Evolutionary conservation across 1,284 basidiomycete species (phyloP), one percentile per base, ranked within the genome.

Genomic region (Amylostereum areolatum): DNA sequence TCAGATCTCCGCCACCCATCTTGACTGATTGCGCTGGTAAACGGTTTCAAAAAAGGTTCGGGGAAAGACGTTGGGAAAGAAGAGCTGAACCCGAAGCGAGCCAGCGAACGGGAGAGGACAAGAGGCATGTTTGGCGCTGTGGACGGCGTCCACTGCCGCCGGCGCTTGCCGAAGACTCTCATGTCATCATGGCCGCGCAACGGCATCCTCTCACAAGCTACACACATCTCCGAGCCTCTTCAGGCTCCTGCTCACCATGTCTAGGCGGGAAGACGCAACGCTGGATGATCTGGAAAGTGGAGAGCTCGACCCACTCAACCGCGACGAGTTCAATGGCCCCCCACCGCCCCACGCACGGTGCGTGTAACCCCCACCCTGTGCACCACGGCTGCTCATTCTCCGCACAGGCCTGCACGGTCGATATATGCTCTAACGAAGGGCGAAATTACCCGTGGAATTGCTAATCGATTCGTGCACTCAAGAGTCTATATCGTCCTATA

Each of bases 1-100:
- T 92, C 68, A 93, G 75, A 66, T 94, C 91, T 57, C 91, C 91
- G 55, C 91, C 91, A 81, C 93, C 93, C 93, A 97, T 97, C 61
- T 88, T 94, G 77, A 59, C 57, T 64, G 56, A 49, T 56, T 27
- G 62, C 62, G 56, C 49, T 51, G 45, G 45, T 51, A 47, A 51
- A 40, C 52, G 49, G 52, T 36, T 27, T 52, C 50, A 34, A 12
- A 56, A 48, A 46, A 45, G 48, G 52, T 45, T 46, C 51, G 52
- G 43, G 47, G 50, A 48, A 45, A 48, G 48, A 44, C n/a, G 35
- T 39, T 24, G 43, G 37, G 33, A 40, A 43, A 46, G 31, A 41
- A 43, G 30, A 45, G 43, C 41, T 6, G 41, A 35, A n/a, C 33
- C 33, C n/a, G 40, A 24, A 7, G 9, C 29, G 27, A 28, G 30